These are phyloP conservation scores for Plenodomus tracheiphilus DNA, from an alignment of 2,329 filamentous ascomycete species.

Conservation along the genomic window DNA sequence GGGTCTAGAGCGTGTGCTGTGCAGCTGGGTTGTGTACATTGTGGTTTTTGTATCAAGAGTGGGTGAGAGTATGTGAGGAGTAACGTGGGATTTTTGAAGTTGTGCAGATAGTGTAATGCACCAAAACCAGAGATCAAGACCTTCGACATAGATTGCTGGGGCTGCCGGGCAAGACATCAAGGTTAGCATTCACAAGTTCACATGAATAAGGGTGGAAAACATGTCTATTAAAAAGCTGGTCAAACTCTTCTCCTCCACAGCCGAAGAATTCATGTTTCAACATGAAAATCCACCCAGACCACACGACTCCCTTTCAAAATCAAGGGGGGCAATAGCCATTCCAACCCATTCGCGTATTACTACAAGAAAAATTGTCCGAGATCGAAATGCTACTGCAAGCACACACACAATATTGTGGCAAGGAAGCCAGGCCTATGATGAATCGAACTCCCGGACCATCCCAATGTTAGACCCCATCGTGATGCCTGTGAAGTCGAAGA, in stretches of 20 bases:
- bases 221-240: constrained; percentile 39
- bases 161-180: too few relatives aligned
- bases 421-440: constrained; percentile 28
- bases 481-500: constrained; percentile 37
- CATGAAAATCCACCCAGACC: constrained; percentile 41
- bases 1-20: too few relatives aligned
- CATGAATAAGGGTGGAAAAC: constrained; percentile 30
- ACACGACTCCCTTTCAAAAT: constrained; percentile 39
- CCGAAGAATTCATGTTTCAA: constrained; percentile 36
- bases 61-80: too few relatives aligned
- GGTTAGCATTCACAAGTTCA: too few relatives aligned
- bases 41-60: too few relatives aligned
- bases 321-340: constrained; percentile 36
- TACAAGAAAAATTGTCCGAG: constrained; percentile 34
- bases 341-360: constrained; percentile 40
- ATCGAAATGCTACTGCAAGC: constrained; percentile 41
- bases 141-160: too few relatives aligned
- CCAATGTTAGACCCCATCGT: constrained; percentile 40
- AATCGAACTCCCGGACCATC: constrained; percentile 38
- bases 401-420: constrained; percentile 22
- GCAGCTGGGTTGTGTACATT: too few relatives aligned
- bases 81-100: too few relatives aligned
- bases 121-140: too few relatives aligned
- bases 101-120: too few relatives aligned
- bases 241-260: constrained; percentile 26